phyloP scores from a whole-genome alignment of 257 asterid genomes.

The Nicotiana benthamiana region DNA sequence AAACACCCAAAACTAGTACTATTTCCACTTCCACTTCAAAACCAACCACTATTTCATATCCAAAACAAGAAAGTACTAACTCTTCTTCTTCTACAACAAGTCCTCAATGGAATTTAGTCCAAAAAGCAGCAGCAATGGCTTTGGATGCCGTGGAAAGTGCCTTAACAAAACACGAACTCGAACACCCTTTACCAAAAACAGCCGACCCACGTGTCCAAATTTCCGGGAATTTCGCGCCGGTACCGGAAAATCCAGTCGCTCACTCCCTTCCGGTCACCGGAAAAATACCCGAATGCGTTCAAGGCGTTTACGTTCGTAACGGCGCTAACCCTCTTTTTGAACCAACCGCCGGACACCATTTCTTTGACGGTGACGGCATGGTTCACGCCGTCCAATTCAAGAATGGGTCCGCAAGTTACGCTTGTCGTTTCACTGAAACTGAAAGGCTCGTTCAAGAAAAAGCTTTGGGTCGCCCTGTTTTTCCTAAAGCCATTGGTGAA shows the following conservation, averaged over 20 bases:
- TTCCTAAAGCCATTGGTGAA: constrained; percentile 95
- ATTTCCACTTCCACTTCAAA: background rate
- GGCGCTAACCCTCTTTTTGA: constrained; percentile 89
- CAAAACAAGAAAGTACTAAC: background rate
- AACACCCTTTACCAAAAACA: constrained; percentile 73
- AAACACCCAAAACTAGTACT: constrained; percentile 17
- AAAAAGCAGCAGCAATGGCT: constrained; percentile 74
- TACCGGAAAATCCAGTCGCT: constrained; percentile 64
- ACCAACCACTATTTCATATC: background rate
- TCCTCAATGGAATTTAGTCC: constrained; percentile 64
- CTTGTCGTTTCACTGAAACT: constrained; percentile 89
- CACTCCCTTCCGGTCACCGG: constrained; percentile 62
- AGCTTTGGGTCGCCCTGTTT: constrained; percentile 69
- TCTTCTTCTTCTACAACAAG: constrained; percentile 3
- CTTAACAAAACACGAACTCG: constrained; percentile 50
- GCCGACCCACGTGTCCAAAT: constrained; percentile 86
- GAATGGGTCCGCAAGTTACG: constrained; percentile 60
- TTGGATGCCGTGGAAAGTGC: constrained; percentile 67
- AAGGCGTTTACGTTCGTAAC: constrained; percentile 78
- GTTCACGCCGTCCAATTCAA: constrained; percentile 70
- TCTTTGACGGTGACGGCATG: constrained; percentile 99
- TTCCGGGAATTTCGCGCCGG: constrained; percentile 91
- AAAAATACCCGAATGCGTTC: constrained; percentile 49
- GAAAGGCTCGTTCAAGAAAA: constrained; percentile 62
- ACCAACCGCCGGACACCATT: constrained; percentile 91